Evolutionary conservation across 768 basidiomycete species (phyloP).

Genomic region (Lactarius sanguifluus): DNA sequence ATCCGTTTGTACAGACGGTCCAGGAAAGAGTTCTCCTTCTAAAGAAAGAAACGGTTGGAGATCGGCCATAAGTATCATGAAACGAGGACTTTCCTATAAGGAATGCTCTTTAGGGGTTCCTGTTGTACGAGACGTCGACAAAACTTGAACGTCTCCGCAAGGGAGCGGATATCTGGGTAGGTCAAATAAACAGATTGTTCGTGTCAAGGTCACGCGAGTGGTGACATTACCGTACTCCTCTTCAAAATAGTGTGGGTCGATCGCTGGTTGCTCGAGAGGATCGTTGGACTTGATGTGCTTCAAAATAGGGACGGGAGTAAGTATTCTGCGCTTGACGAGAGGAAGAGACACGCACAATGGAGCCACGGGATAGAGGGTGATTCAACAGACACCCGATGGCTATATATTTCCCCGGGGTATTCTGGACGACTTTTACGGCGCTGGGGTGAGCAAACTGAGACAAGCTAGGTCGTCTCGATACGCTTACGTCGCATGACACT

Average conservation of each 20-base stretch:
- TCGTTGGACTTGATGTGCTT: constrained; percentile 28
- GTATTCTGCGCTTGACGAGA: neutral
- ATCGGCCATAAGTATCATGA: neutral
- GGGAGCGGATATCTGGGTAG: constrained; percentile 16
- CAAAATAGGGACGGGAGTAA: neutral
- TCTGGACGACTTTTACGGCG: constrained; percentile 7
- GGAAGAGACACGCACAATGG: constrained; percentile 24
- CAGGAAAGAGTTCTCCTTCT: constrained; percentile 23
- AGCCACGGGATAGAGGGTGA: constrained; percentile 26
- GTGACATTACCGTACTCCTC: constrained; percentile 25
- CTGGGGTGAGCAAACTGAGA: neutral
- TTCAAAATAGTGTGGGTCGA: constrained; percentile 31
- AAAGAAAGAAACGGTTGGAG: neutral
- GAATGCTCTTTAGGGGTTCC: constrained; percentile 29
- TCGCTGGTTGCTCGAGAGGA: constrained; percentile 20
- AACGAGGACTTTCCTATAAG: constrained; percentile 8
- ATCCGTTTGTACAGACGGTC: constrained; percentile 24
- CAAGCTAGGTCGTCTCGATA: neutral
- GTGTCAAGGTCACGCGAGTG: neutral
- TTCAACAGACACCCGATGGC: constrained; percentile 5
- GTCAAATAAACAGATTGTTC: neutral
- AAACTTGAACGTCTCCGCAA: constrained; percentile 31
- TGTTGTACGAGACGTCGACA: constrained; percentile 24
- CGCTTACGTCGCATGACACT: constrained; percentile 10
- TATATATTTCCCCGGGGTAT: constrained; percentile 18